Base-by-base conservation (phyloP, 441 rosid species). In the Breynia disticha region DNA sequence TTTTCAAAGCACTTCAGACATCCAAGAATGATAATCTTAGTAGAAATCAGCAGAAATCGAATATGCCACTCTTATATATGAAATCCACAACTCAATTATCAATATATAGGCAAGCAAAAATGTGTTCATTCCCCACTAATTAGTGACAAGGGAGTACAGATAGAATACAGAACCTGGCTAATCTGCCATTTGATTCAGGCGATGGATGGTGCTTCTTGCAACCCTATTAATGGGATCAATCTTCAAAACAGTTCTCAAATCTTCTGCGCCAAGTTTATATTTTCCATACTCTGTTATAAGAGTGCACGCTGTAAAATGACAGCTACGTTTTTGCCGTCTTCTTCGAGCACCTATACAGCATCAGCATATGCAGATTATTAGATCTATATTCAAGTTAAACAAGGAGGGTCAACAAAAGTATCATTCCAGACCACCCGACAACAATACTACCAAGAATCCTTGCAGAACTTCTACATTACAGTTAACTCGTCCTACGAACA, bases 191-290 rank as follows among this genome's bases (percentile, higher is more conserved):
- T 85, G 72, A 48, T 75, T 72, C 76, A 90, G 68, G 50, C 98
- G 98, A 48, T 90, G 96, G 71, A 90, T 62, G 6, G 95, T 90
- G 69, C 98, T 90, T 76, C 84, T 83, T 3, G 98, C 96, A 50
- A 87, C 65, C 74, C 96, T 75, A 67, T 90, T 90, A 18, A 64
- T 62, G 0, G 98, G 95, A 66, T 87, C 98, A 11, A 85, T 76
- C 84, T 78, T 87, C 57, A 90, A 77, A 69, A 85, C 96, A 54
- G 73, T 77, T 69, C 90, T 79, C 69, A 87, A 77, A 67, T 90
- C 98, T 59, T 90, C 95, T 5, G 96, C 98, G n/a, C 98, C 98
- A 19, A 85, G 90, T 59, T 69, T 82, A 72, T 87, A 90, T 70
- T 90, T 68, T 90, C 96, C 98, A 90, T 90, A 61, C 95, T 87